phyloP scores from a whole-genome alignment of 768 basidiomycete genomes.

The Kwoniella bestiolae region DNA sequence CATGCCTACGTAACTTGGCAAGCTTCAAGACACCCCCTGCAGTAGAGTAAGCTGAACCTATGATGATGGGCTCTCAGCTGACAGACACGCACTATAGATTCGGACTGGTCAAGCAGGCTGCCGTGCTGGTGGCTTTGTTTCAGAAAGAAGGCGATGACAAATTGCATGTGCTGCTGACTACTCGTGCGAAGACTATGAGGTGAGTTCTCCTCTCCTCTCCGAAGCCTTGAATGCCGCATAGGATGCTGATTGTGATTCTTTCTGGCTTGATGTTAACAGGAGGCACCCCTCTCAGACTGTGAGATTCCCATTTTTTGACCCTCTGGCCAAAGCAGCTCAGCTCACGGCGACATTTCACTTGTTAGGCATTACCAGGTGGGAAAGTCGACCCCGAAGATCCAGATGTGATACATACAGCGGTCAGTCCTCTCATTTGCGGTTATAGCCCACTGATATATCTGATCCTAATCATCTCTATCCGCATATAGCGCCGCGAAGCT shows the following conservation, averaged over 20 bases:
- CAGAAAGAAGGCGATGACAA: slow-evolving; percentile 65
- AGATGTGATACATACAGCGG: slow-evolving; percentile 72
- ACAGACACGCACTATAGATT: slow-evolving; percentile 12
- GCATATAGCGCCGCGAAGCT: slow-evolving; percentile 74
- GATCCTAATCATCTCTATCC: not conserved
- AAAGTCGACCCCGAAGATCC: slow-evolving; percentile 71
- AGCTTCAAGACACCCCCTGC: slow-evolving; percentile 27
- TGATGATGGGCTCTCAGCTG: not conserved
- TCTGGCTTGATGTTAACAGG: slow-evolving; percentile 17
- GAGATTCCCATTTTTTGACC: too few relatives aligned
- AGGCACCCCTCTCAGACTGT: slow-evolving; percentile 49
- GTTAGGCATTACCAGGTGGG: slow-evolving; percentile 78
- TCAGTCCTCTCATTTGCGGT: slow-evolving; percentile 61
- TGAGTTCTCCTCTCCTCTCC: slow-evolving; percentile 12
- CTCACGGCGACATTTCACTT: not conserved
- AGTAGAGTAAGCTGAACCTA: slow-evolving; percentile 40
- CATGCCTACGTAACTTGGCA: slow-evolving; percentile 37
- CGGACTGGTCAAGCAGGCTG: slow-evolving; percentile 64
- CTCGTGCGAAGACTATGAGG: slow-evolving; percentile 66
- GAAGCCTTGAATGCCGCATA: not conserved
- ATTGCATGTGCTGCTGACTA: slow-evolving; percentile 80
- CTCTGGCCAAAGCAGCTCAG: too few relatives aligned
- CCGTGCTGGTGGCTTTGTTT: slow-evolving; percentile 78
- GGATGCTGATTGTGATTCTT: not conserved
- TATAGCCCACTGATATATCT: slow-evolving; percentile 3